Evolutionary conservation across 768 basidiomycete species (phyloP).

Genomic region (Obba rivulosa): DNA sequence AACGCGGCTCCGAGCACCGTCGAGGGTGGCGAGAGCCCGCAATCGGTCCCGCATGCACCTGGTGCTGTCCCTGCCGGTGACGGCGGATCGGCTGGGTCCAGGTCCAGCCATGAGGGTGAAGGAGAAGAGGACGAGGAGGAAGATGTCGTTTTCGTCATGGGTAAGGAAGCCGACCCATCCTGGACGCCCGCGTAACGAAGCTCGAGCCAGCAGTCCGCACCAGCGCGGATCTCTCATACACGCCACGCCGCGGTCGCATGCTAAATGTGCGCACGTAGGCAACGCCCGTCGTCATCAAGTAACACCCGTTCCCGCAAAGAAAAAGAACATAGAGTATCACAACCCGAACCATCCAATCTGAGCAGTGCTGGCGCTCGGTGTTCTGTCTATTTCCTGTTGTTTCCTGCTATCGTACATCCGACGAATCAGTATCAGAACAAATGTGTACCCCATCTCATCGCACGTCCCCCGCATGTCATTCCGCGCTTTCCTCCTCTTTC

Average conservation of each 20-base stretch:
- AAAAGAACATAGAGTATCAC: not conserved
- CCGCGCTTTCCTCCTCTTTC: not conserved
- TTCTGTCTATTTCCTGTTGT: not conserved
- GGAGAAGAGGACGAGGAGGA: conserved; percentile 67
- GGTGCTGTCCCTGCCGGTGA: conserved; percentile 22
- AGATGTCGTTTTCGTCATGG: conserved; percentile 71
- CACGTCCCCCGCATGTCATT: not conserved
- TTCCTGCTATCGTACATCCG: not conserved
- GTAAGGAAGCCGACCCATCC: conserved; percentile 27
- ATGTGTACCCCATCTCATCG: not conserved
- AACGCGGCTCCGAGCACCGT: conserved; percentile 49
- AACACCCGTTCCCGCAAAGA: not conserved
- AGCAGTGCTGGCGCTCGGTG: not conserved
- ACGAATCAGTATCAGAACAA: too few relatives aligned
- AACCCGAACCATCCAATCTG: not conserved
- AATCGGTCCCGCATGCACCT: not conserved
- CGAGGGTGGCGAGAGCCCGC: conserved; percentile 18
- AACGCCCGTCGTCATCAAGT: not conserved
- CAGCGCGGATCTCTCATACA: not conserved
- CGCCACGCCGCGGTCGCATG: too few relatives aligned
- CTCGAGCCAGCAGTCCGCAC: not conserved
- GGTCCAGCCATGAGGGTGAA: conserved; percentile 14
- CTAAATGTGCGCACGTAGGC: too few relatives aligned
- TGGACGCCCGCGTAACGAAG: conserved; percentile 29
- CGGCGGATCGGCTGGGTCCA: conserved; percentile 20